Base-by-base conservation (phyloP, 2,329 filamentous ascomycete genomes). In the Beauveria pseudobassiana region DNA sequence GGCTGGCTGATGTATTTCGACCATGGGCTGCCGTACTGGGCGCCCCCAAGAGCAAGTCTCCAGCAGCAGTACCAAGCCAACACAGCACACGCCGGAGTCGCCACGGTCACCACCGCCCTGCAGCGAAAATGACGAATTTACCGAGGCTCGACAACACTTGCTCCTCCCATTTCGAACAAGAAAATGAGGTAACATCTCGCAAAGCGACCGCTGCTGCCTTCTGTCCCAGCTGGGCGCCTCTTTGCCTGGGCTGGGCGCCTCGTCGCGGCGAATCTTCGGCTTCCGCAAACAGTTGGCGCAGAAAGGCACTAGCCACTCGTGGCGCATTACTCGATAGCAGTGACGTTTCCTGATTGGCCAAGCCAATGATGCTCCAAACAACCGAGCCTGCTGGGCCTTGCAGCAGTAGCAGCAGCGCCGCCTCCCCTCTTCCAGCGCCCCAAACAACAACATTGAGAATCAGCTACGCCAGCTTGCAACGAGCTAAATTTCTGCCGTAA, bases 401-500 rank as follows among this genome's bases (percentile, higher is more conserved):
- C 26, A 52, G 26, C 42, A 20, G 42, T 10, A 43, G 42, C 42
- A 43, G 55, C 26, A n/a, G 49, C 26, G 28, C 59, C 51, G 34
- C 49, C 53, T 42, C 43, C 55, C 49, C 62, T 46, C 59, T 45
- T 43, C 26, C 46, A 28, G 40, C 42, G 50, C 50, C 30, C 34
- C 55, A 56, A 59, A 60, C 55, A 63, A 63, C 55, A 63, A 59
- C 62, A 63, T 49, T 60, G 28, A 22, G 34, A 57, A 60, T 60
- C 62, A 63, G 43, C 61, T 46, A 38, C 38, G 48, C 49, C 48
- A 52, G 38, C 51, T 38, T 55, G 45, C 50, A 18, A 40, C 53
- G 48, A 56, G 61, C 62, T 61, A 63, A 63, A 63, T 63, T 63
- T 63, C 62, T 63, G 62, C 62, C 62, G 30, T 61, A 60, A 61